A percentile compares a stretch with the other conserved stretches of the same genome.
Conservation (phyloP, 2,329 filamentous ascomycete species). For the Penicillium griseofulvum region DNA sequence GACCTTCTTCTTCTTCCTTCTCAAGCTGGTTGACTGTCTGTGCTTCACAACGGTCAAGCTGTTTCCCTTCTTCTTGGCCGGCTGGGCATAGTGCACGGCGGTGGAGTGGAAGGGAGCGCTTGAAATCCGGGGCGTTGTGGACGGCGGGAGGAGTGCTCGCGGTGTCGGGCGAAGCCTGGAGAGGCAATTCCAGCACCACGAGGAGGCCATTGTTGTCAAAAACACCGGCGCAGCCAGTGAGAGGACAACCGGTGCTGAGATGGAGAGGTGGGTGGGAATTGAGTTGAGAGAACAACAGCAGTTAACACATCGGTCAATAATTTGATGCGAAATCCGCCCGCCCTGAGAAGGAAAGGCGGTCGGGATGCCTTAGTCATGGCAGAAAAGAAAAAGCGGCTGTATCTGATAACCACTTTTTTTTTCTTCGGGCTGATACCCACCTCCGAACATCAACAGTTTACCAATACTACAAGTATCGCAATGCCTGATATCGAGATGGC, state of each 20-base stretch:
- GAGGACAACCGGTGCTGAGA: slow-evolving; percentile 25
- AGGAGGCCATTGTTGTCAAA: slow-evolving; percentile 52
- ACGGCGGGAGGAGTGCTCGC: slow-evolving; percentile 39
- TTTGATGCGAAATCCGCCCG: slow-evolving; percentile 24
- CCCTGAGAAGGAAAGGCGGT: slow-evolving; percentile 25
- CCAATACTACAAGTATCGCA: slow-evolving; percentile 7
- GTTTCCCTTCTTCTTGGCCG: slow-evolving; percentile 51
- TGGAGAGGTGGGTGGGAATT: slow-evolving; percentile 16
- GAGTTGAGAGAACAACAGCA: slow-evolving; percentile 11
- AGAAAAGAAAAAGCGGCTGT: slow-evolving; percentile 28
- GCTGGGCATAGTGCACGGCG: slow-evolving; percentile 36
- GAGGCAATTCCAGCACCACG: slow-evolving; percentile 60
- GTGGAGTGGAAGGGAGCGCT: slow-evolving; percentile 46
- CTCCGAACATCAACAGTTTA: slow-evolving; percentile 6
- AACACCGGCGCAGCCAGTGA: slow-evolving; percentile 36
- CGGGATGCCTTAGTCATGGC: slow-evolving; percentile 20
- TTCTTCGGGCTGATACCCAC: slow-evolving; percentile 15
- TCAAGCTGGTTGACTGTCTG: slow-evolving; percentile 40
- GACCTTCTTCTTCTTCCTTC: slow-evolving; percentile 46
- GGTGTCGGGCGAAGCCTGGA: slow-evolving; percentile 47
- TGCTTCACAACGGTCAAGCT: slow-evolving; percentile 33
- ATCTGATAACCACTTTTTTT: slow-evolving; percentile 34
- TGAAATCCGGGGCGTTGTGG: slow-evolving; percentile 47
- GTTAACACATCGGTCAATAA: slow-evolving; percentile 18
- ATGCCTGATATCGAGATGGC: slow-evolving; percentile 33